Evolutionary conservation across 2,329 filamentous ascomycete genomes (phyloP).

Genomic region (Exserohilum turcica): DNA sequence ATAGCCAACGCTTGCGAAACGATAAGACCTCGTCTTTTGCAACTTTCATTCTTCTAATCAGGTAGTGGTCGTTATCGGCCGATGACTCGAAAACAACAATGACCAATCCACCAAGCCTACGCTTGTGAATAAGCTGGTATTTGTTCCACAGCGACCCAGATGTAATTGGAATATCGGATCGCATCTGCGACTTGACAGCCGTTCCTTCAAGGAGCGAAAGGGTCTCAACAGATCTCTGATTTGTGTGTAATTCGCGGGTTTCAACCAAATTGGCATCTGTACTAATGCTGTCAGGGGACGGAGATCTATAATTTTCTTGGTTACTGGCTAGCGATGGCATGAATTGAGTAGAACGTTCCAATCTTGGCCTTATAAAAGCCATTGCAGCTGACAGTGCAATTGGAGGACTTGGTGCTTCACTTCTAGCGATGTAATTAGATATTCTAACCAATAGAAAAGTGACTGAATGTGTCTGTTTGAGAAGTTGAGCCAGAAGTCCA

Average conservation of each 20-base stretch:
- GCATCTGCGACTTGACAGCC: too few relatives aligned
- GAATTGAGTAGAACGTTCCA: background rate
- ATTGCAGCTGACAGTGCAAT: background rate
- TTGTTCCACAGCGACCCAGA: background rate
- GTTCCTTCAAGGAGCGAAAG: background rate
- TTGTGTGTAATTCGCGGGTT: background rate
- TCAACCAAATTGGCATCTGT: background rate
- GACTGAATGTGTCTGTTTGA: background rate
- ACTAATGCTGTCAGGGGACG: background rate
- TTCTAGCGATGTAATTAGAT: background rate
- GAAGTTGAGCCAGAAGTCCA: background rate
- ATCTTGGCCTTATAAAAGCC: background rate
- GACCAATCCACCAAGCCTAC: background rate
- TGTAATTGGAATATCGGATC: background rate
- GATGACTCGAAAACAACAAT: background rate
- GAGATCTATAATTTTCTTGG: background rate
- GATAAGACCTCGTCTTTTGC: background rate
- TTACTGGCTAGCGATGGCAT: background rate
- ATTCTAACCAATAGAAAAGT: background rate
- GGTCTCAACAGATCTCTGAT: background rate
- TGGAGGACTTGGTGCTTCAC: background rate
- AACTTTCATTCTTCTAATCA: background rate
- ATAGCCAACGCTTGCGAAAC: background rate
- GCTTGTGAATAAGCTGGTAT: background rate
- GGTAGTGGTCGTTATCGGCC: background rate